Percentiles rank a stretch among this genome's conserved stretches.
These are phyloP conservation scores for Trametes meyenii DNA, from an alignment of 768 basidiomycete species.

Conservation along the genomic window DNA sequence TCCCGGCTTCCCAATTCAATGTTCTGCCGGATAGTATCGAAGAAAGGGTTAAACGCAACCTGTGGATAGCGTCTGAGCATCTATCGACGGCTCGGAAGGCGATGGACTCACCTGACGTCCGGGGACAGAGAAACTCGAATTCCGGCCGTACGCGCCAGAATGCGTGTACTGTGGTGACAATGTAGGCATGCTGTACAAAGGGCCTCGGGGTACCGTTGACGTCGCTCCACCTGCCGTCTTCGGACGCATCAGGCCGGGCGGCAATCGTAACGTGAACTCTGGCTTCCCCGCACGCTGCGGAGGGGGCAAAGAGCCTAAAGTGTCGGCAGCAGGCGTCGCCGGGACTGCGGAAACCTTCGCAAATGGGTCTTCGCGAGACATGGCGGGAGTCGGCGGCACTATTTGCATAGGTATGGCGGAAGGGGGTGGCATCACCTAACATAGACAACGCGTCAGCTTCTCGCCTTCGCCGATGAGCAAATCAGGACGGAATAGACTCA, in stretches of 20 bases:
- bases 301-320: background rate
- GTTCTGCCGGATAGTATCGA: constrained; percentile 90
- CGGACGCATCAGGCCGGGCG: constrained; percentile 2
- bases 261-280: constrained; percentile 14
- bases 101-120: constrained; percentile 13
- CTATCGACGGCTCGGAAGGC: background rate
- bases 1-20: constrained; percentile 55
- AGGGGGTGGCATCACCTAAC: constrained; percentile 5
- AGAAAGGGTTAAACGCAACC: constrained; percentile 83
- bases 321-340: background rate
- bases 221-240: background rate
- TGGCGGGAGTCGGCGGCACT: constrained; percentile 23
- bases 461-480: constrained; percentile 10
- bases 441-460: background rate
- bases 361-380: constrained; percentile 13
- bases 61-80: constrained; percentile 3
- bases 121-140: constrained; percentile 11
- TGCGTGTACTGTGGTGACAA: constrained; percentile 19
- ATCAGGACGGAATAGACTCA: background rate
- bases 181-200: constrained; percentile 23
- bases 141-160: constrained; percentile 7
- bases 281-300: background rate
- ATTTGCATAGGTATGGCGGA: constrained; percentile 2
- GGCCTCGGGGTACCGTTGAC: constrained; percentile 5
- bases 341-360: background rate